These are phyloP conservation scores for Macrolepiota fuliginosa DNA, from an alignment of 768 basidiomycete genomes.

Conservation along the genomic window DNA sequence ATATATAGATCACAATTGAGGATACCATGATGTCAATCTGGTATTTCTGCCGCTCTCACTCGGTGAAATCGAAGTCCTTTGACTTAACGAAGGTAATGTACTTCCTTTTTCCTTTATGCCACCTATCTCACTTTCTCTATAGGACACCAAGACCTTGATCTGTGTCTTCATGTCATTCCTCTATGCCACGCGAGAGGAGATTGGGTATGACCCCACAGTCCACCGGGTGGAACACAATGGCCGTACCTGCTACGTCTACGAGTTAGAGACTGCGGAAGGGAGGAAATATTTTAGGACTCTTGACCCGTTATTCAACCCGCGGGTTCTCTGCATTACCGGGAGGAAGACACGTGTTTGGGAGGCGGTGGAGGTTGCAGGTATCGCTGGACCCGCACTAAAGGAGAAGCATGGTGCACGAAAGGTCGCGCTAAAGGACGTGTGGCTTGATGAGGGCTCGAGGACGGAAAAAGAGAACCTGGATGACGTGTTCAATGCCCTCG, in stretches of 20 bases:
- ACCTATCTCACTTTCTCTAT: background rate
- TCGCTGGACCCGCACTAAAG: background rate
- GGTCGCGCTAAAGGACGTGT: conserved; percentile 18
- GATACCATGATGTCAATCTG: background rate
- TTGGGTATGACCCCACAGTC: conserved; percentile 9
- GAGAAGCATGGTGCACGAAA: background rate
- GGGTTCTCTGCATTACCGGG: conserved; percentile 8
- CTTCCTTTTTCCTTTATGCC: background rate
- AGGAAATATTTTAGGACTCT: background rate
- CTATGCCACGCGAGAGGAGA: background rate
- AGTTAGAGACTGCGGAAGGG: background rate
- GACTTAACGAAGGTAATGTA: background rate
- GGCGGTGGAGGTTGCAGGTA: conserved; percentile 4
- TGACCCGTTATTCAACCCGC: background rate
- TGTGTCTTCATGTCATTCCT: conserved; percentile 3
- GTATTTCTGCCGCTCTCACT: conserved; percentile 10
- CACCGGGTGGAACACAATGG: background rate
- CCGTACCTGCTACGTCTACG: background rate
- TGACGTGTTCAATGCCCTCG: conserved; percentile 6
- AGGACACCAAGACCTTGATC: conserved; percentile 8
- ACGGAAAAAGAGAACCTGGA: conserved; percentile 17
- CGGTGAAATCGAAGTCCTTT: background rate
- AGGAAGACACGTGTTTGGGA: conserved; percentile 15
- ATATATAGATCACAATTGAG: background rate
- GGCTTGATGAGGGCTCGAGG: conserved; percentile 12